Evolutionary conservation across 169 alveolate genomes (phyloP).

Genomic region (Miamiensis avidus): DNA sequence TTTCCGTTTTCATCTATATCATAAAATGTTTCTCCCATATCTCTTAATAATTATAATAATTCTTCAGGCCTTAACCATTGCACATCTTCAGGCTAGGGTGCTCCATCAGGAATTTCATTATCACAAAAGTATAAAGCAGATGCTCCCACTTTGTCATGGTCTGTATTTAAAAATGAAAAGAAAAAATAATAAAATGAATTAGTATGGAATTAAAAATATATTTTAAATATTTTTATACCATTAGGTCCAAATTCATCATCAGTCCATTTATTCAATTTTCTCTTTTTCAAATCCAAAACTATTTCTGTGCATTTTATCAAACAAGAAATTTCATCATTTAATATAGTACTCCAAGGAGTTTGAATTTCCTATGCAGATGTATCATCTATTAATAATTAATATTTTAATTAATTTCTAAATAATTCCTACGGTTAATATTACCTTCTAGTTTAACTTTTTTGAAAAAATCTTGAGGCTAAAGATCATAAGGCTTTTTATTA

Average conservation of each 20-base stretch:
- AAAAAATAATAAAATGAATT: too few species aligned
- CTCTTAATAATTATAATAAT: constrained; percentile 27
- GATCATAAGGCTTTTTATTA: not conserved
- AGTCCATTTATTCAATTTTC: constrained; percentile 8
- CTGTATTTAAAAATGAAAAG: not conserved
- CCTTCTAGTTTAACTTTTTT: not conserved
- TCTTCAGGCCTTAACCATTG: constrained; percentile 72
- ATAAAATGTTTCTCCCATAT: constrained; percentile 12
- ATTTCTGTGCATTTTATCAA: constrained; percentile 8
- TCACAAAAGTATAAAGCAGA: constrained; percentile 59
- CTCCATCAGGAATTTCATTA: constrained; percentile 55
- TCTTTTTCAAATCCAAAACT: not conserved
- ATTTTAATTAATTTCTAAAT: too few species aligned
- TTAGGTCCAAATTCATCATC: constrained; percentile 7
- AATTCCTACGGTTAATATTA: not conserved
- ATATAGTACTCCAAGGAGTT: constrained; percentile 20
- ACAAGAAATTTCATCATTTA: constrained; percentile 36
- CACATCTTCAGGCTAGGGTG: constrained; percentile 62
- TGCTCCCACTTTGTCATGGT: constrained; percentile 21
- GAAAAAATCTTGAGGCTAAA: not conserved
- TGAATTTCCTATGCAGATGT: not conserved
- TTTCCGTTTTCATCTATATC: constrained; percentile 27
- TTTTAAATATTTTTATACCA: not conserved
- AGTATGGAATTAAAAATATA: too few species aligned
- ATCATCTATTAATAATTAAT: not conserved